Base-by-base conservation (phyloP, 1,139 yeast genomes). In the Diutina catenulata region DNA sequence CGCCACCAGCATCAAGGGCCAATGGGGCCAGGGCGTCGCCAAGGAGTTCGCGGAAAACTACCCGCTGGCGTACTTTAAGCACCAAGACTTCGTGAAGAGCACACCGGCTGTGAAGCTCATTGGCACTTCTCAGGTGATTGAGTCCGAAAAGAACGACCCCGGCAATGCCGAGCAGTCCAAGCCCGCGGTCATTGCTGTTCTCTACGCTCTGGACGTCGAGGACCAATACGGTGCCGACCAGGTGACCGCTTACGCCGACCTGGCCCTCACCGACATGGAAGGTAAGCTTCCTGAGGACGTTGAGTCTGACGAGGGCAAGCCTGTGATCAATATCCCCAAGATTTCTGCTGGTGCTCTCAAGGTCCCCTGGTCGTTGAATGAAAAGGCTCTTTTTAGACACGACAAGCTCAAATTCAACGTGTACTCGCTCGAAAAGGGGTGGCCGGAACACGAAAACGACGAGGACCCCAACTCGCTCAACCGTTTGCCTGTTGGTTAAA, bases 21-120 rank as follows among this genome's bases (percentile, higher is more conserved):
- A 68, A 0, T 84, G 95, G 95, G 93, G 94, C 3, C 91, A 83
- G 0, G 95, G 95, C 0, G 73, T 84, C 2, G 91, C 88, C 0
- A 62, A 62, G 2, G 62, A 55, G 7, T 75, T 81, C 51, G 62
- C 62, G 26, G 45, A 47, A 22, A 52, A 61, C 39, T 80, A 62
- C 50, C 84, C 83, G 2, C 49, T 59, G 40, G 50, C 84, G 1
- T 76, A 68, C 46, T 45, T 50, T 33, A 41, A 47, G 8, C 79
- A 81, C 51, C 56, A 55, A 13, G 48, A 59, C 1, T 70, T 74
- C 48, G 80, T 91, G 50, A 42, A 49, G 4, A 39, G 56, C 0
- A 45, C 48, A 2, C 45, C 53, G 37, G 61, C 65, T 0, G 41
- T 46, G 0, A 44, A 51, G 4, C 56, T 79, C 10, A 51, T 78